These are phyloP conservation scores for Thuja plicata DNA, from an alignment of 83 land plant genomes.

Conservation along the genomic window DNA sequence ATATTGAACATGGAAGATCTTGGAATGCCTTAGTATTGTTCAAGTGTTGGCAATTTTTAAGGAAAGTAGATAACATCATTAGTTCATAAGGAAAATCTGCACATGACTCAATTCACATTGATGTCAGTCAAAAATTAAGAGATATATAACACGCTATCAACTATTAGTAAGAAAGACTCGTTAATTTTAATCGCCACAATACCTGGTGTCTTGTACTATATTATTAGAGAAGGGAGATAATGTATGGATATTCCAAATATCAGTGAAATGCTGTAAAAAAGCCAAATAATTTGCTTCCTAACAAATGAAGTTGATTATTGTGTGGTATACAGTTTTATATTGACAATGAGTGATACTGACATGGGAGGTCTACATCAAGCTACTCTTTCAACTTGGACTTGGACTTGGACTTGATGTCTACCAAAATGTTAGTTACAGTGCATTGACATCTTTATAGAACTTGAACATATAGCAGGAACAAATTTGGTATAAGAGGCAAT, in stretches of 20 bases:
- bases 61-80: background rate
- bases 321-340: background rate
- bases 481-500: background rate
- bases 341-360: background rate
- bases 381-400: background rate
- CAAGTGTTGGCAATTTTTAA: background rate
- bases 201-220: background rate
- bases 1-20: background rate
- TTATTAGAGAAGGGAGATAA: too few relatives aligned
- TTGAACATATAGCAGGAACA: background rate
- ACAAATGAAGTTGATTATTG: too few relatives aligned
- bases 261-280: background rate
- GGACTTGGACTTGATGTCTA: background rate
- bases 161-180: background rate
- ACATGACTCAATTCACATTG: background rate
- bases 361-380: background rate
- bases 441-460: background rate
- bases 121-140: background rate
- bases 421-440: background rate
- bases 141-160: background rate
- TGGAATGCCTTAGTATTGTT: background rate
- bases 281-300: background rate
- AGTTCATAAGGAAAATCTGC: background rate
- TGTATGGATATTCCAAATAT: background rate
- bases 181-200: background rate